These are phyloP conservation scores for Aspergillus sclerotioniger DNA, from an alignment of 495 filamentous ascomycete species.

Conservation along the genomic window DNA sequence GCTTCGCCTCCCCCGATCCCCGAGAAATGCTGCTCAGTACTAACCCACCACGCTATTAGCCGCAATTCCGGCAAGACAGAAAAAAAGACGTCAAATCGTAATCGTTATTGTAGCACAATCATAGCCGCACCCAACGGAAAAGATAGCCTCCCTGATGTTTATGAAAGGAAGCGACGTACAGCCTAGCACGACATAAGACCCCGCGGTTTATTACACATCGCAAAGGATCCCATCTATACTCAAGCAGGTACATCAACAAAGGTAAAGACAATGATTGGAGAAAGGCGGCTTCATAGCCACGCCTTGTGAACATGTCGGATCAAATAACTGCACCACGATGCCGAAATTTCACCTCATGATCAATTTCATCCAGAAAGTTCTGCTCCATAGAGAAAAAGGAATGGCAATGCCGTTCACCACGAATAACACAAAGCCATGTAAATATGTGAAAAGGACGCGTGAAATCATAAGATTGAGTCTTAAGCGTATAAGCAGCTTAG, in stretches of 20 bases:
- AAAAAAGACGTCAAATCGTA: constrained; percentile 1
- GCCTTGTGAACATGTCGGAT: neutral
- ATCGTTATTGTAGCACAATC: neutral
- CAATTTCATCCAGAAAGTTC: neutral
- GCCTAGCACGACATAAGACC: constrained; percentile 1
- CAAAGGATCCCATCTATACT: constrained; percentile 23
- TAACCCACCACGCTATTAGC: neutral
- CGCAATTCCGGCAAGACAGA: neutral
- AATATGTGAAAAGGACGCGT: neutral
- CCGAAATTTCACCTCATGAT: neutral
- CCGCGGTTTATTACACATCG: constrained; percentile 50
- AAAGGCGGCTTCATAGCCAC: neutral
- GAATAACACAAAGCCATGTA: neutral
- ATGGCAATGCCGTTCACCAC: neutral
- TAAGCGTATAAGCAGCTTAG: constrained; percentile 5
- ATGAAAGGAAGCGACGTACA: constrained; percentile 8
- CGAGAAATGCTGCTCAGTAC: neutral
- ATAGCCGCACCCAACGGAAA: neutral
- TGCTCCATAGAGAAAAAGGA: neutral
- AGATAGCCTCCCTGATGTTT: neutral
- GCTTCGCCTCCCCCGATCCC: neutral
- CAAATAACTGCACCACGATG: neutral
- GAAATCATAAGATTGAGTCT: neutral
- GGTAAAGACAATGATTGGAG: neutral
- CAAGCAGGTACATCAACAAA: constrained; percentile 7